Percentiles rank a stretch among this genome's conserved stretches.
Conservation (phyloP, 1,139 yeast genomes). For the Candida labiduridarum region DNA sequence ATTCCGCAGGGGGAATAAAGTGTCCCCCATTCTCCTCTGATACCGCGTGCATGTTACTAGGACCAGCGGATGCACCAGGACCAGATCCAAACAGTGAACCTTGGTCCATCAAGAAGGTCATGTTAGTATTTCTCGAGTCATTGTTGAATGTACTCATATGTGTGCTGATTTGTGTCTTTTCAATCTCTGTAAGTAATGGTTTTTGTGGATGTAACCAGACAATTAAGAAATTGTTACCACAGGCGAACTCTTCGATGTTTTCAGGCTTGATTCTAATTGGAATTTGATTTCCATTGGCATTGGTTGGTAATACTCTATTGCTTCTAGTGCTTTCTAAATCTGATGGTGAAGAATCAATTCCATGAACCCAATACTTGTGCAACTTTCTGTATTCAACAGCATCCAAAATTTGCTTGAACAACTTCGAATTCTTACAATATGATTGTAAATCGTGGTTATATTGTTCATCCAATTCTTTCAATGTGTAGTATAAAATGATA, state of each 20-base stretch:
- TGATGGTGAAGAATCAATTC: constrained; percentile 24
- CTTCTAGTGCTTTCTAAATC: constrained; percentile 18
- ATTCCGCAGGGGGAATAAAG: constrained; percentile 12
- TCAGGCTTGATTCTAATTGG: constrained; percentile 19
- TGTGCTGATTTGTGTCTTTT: constrained; percentile 13
- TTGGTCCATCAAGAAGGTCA: constrained; percentile 9
- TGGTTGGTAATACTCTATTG: constrained; percentile 6
- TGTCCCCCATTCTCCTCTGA: constrained; percentile 8
- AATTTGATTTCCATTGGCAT: constrained; percentile 7
- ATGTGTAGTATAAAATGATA: constrained; percentile 27
- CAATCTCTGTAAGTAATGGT: constrained; percentile 24
- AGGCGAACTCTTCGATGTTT: constrained; percentile 32
- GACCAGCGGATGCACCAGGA: constrained; percentile 2
- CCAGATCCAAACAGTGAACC: constrained; percentile 1
- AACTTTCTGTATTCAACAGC: constrained; percentile 33
- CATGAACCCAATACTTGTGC: constrained; percentile 33
- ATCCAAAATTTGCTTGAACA: constrained; percentile 24
- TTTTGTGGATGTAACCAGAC: constrained; percentile 39
- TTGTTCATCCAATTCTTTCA: constrained; percentile 31
- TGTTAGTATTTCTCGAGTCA: constrained; percentile 13
- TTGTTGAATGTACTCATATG: constrained; percentile 17
- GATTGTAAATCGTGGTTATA: constrained; percentile 30
- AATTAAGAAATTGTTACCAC: constrained; percentile 32
- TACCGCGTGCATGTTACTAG: background rate
- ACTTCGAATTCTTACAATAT: constrained; percentile 28